phyloP scores from a whole-genome alignment of 2,329 filamentous ascomycete species.

The Monosporascus sp. region DNA sequence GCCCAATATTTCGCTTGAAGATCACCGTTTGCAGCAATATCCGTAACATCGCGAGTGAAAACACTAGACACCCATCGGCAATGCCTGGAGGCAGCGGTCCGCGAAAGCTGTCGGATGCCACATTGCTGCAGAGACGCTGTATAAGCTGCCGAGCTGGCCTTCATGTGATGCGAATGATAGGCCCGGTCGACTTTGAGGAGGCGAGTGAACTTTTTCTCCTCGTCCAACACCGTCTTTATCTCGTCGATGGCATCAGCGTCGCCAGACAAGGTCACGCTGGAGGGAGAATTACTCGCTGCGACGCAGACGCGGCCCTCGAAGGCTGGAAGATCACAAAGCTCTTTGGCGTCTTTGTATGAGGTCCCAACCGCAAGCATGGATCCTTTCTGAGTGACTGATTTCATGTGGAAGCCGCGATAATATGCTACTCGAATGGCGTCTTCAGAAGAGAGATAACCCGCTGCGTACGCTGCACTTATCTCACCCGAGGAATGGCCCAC shows the following conservation, averaged over 20 bases:
- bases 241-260: slow-evolving; percentile 10
- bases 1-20: slow-evolving; percentile 33
- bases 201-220: slow-evolving; percentile 11
- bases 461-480: slow-evolving; percentile 45
- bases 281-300: slow-evolving; percentile 14
- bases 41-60: slow-evolving; percentile 3
- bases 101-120: too few relatives aligned
- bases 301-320: slow-evolving; percentile 8
- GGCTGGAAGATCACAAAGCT: slow-evolving; percentile 4
- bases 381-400: slow-evolving; percentile 22
- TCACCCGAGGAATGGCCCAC: slow-evolving; percentile 47
- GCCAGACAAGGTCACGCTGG: slow-evolving; percentile 13
- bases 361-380: slow-evolving; percentile 36
- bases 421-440: slow-evolving; percentile 43
- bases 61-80: slow-evolving; percentile 20
- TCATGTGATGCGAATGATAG: slow-evolving; percentile 17
- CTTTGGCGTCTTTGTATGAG: slow-evolving; percentile 12
- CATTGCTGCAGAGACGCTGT: neutral
- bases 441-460: slow-evolving; percentile 33
- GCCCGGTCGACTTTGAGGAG: slow-evolving; percentile 11
- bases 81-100: too few relatives aligned
- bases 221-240: slow-evolving; percentile 3
- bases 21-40: neutral
- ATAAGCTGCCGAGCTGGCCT: neutral
- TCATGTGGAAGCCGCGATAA: slow-evolving; percentile 34